Base-by-base conservation (phyloP, 805 yeast species). In the Monosporozyma servazzii region DNA sequence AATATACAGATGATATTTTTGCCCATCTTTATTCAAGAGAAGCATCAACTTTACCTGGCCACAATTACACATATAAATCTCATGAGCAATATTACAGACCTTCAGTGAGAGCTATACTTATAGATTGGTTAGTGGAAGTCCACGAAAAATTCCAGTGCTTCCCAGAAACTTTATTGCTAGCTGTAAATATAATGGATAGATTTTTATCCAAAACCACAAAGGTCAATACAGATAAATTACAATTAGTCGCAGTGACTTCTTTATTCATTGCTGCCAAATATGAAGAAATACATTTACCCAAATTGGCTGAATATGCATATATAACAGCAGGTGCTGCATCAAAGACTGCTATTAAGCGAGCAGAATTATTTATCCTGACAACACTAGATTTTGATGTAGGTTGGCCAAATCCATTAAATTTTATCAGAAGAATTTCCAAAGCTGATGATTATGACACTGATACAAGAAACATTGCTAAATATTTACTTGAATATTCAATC, bases 51-150 rank as follows among this genome's bases (percentile, higher is more conserved):
- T 70, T 84, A 58, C 95, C 89, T 2, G 83, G 79, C 56, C 68
- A 84, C n/a, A 77, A 80, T 56, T 87, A 86, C 64, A 21, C 48
- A 7, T 18, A 6, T 45, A 31, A 23, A 67, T 86, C 83, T 65
- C 75, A 78, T 48, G 80, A 80, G 53, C 29, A 39, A 40, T 80
- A 80, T 53, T 68, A 88, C 58, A 80, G 84, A 60, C 95, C 96
- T 51, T 79, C 81, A 54, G 85, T 86, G 86, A 78, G 97, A 58
- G 82, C 88, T 7, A 86, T 89, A 49, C 71, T 89, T 53, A 88
- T 89, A n/a, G 96, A 90, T 69, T 89, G 97, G 97, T 74, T 89
- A 58, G 88, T 88, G 10, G 95, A 88, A 64, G 90, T 89, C 65
- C 96, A 88, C 71, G 74, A 81, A 58, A 78, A 87, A 65, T 89